Evolutionary conservation across 805 yeast genomes (phyloP).

Genomic region (Pichia cephalocereana): DNA sequence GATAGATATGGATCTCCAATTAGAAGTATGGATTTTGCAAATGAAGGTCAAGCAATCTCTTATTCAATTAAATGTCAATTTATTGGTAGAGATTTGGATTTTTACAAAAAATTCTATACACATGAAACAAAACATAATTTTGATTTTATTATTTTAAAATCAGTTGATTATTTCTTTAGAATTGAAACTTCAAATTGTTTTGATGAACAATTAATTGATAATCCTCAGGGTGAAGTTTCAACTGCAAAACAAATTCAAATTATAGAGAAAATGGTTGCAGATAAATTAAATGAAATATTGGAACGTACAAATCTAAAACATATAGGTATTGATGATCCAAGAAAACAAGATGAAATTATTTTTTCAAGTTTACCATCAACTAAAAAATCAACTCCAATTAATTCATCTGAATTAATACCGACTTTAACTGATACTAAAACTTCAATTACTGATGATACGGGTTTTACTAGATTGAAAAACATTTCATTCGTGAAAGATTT

Average conservation of each 20-base stretch:
- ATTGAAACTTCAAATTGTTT: constrained; percentile 9
- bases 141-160: constrained; percentile 18
- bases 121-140: constrained; percentile 14
- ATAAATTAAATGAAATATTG: constrained; percentile 6
- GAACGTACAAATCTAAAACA: constrained; percentile 8
- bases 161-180: constrained; percentile 15
- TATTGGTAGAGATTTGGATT: constrained; percentile 35
- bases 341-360: constrained; percentile 12
- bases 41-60: constrained; percentile 33
- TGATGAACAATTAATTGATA: neutral
- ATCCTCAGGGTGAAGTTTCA: constrained; percentile 1
- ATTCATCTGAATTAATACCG: neutral
- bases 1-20: constrained; percentile 42
- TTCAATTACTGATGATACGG: neutral
- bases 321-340: constrained; percentile 2
- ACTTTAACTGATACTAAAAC: constrained; percentile 2
- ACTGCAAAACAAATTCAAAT: constrained; percentile 9
- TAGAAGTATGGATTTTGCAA: constrained; percentile 36
- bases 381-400: neutral
- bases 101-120: constrained; percentile 16
- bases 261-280: constrained; percentile 9
- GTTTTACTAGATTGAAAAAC: neutral
- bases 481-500: constrained; percentile 8
- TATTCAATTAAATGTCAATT: constrained; percentile 48
- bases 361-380: constrained; percentile 3